phyloP scores from a whole-genome alignment of 139 green algal species.

The Spirogloea muscicola region DNA sequence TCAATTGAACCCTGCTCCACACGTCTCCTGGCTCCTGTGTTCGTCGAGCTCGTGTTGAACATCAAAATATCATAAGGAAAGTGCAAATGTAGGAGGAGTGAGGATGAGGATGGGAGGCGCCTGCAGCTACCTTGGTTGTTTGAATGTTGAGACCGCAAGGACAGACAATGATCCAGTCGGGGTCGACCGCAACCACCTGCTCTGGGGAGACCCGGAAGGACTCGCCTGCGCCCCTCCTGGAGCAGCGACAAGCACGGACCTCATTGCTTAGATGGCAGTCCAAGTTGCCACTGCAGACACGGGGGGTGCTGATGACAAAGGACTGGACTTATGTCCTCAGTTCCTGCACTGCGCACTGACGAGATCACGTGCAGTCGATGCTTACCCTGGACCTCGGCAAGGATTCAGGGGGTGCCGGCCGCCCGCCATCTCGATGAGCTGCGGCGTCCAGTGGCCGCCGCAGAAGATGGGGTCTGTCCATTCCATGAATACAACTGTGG shows the following conservation, averaged over 20 bases:
- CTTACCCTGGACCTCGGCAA: no score
- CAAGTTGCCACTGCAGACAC: no score
- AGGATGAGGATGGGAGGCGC: neutral
- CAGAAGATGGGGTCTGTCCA: conserved; percentile 77
- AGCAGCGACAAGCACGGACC: no score
- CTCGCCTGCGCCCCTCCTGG: conserved; percentile 45
- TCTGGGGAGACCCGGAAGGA: conserved; percentile 52
- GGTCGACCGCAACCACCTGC: conserved; percentile 55
- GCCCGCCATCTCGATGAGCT: conserved; percentile 78
- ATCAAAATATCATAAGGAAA: no score
- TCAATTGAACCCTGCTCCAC: no score
- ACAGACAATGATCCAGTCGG: conserved; percentile 74
- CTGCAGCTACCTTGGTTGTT: conserved; percentile 44
- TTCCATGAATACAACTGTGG: conserved; percentile 71
- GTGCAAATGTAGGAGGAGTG: neutral
- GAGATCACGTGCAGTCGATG: no score
- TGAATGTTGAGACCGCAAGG: conserved; percentile 69
- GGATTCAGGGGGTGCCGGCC: conserved; percentile 69
- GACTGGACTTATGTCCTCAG: no score
- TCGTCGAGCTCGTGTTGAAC: no score
- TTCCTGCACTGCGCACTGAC: no score
- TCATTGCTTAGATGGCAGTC: no score
- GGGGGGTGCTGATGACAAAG: no score
- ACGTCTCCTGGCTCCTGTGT: no score
- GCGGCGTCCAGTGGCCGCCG: conserved; percentile 81